phyloP scores from a whole-genome alignment of 805 yeast genomes.

The Yarrowia keelungensis region DNA sequence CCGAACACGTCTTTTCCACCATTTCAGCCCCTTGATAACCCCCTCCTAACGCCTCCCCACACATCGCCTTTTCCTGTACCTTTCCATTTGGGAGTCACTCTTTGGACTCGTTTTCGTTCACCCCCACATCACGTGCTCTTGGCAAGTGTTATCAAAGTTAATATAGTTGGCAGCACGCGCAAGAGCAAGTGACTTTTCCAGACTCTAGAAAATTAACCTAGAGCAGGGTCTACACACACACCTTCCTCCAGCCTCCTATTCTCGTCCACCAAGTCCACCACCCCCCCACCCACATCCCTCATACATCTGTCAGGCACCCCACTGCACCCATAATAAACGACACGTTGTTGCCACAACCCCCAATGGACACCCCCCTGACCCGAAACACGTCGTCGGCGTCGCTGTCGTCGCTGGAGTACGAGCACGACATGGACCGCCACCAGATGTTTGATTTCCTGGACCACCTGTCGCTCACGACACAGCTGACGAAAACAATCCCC shows the following conservation, averaged over 20 bases:
- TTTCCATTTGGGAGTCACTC: too few species aligned
- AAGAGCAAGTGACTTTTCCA: constrained; percentile 16
- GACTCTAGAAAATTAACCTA: neutral
- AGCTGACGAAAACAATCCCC: constrained; percentile 33
- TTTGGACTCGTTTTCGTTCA: too few species aligned
- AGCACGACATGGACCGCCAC: constrained; percentile 33
- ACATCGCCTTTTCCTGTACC: too few species aligned
- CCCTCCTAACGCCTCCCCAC: too few species aligned
- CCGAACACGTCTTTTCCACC: too few species aligned
- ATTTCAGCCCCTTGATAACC: too few species aligned
- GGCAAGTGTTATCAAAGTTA: constrained; percentile 28
- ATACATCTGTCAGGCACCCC: too few species aligned
- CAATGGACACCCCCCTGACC: constrained; percentile 30
- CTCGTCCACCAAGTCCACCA: too few species aligned
- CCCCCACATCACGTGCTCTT: constrained; percentile 29
- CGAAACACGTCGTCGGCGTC: constrained; percentile 35
- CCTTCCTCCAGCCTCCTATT: neutral
- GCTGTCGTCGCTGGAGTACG: constrained; percentile 37
- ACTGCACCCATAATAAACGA: neutral
- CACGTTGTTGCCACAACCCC: constrained; percentile 16
- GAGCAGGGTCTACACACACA: neutral
- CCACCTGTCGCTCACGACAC: constrained; percentile 31
- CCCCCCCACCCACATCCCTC: neutral
- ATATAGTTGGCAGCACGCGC: constrained; percentile 9
- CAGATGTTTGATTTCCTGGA: constrained; percentile 34